A percentile compares a stretch with the other conserved stretches of the same genome.
These are phyloP conservation scores for Ophiostoma ulmi DNA, from an alignment of 2,329 filamentous ascomycete species.

Conservation along the genomic window DNA sequence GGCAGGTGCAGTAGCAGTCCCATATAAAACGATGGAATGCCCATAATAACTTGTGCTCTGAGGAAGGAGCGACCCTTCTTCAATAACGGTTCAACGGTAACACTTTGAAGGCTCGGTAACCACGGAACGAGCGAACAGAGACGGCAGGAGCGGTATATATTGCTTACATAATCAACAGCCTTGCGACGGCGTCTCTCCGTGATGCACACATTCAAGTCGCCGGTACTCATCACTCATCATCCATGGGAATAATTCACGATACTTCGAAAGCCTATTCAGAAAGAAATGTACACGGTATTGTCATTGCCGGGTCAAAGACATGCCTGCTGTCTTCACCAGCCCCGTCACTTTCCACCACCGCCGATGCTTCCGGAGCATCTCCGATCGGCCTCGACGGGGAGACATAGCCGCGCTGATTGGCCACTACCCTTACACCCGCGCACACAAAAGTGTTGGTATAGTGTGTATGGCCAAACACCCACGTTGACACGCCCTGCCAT, in stretches of 20 bases:
- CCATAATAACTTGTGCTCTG: neutral
- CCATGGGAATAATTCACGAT: neutral
- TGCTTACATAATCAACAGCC: neutral
- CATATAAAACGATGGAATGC: neutral
- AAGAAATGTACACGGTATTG: neutral
- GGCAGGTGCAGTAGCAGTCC: neutral
- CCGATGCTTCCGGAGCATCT: neutral
- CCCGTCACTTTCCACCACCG: neutral
- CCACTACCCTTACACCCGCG: constrained; percentile 36
- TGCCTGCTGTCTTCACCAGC: neutral
- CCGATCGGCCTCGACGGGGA: neutral
- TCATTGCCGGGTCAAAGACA: neutral
- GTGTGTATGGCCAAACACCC: constrained; percentile 49
- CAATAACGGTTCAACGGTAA: neutral
- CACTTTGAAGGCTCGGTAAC: too few relatives aligned
- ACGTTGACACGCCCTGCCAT: constrained; percentile 33
- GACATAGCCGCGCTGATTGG: constrained; percentile 39
- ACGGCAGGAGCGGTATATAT: neutral
- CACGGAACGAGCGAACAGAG: neutral
- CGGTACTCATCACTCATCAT: neutral
- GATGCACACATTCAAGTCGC: neutral
- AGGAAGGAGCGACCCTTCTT: constrained; percentile 9
- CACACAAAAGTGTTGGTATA: constrained; percentile 38
- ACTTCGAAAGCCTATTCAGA: neutral
- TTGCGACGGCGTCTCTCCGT: neutral